Evolutionary conservation across 768 basidiomycete species (phyloP), one percentile per base, ranked within the genome.

Genomic region (Auricularia sp.): DNA sequence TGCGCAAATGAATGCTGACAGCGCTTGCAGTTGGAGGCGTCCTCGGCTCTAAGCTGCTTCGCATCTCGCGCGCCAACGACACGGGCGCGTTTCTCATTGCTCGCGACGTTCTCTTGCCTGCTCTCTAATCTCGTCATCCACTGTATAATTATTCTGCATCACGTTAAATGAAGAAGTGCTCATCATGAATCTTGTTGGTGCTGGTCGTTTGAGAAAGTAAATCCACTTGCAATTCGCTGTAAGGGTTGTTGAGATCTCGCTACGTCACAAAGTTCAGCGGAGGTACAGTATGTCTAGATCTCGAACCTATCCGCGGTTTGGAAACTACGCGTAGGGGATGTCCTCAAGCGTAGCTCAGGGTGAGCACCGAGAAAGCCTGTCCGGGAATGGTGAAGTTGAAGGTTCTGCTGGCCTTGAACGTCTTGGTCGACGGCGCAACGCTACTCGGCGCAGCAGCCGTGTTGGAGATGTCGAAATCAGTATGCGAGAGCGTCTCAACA

Each of bases 391-490:
- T 44, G 69, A 85, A 78, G 10, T 70, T 73, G 64, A 51, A 51
- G 18, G 7, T 51, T 18, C 11, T 18, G 14, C 47, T 21, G 18
- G 47, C 47, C 6, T 18, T 51, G 47, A 51, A 12, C 18, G 14
- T 18, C 47, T 74, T 79, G 3, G 74, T 83, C 42, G 71, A 70
- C 0, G 86, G 87, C 5, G 75, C 76, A 54, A 84, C 73, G 11
- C 74, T 67, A 62, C 81, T 74, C 3, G 86, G 85, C 2, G 75
- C 74, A 23, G 71, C 72, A 0, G 84, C 84, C 4, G 81, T 81
- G 72, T 87, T 87, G 72, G 85, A 85, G 14, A 88, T 72, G 18
- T 76, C 68, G 70, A 87, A 86, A 8, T 78, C 79, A 42, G 88
- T 35, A 7, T 75, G 69, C 0, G 78, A 75, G 0, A 78, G 69